Percentiles rank a stretch among this genome's conserved stretches.
Evolutionary conservation across 176 grass and related monocot genomes (phyloP).

Genomic region (Aegilops tauschii): DNA sequence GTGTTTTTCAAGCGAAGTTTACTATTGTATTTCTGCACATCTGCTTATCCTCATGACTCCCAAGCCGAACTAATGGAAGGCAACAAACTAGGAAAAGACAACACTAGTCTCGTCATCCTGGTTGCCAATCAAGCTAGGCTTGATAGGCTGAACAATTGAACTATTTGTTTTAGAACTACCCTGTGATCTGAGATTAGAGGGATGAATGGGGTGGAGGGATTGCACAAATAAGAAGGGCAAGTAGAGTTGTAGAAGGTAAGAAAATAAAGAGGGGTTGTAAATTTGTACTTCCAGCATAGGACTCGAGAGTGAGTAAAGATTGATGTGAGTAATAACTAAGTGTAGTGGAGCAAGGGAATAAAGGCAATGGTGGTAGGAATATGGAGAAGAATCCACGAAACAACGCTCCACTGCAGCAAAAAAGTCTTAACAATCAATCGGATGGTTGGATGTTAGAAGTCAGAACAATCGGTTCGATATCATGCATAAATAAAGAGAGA

Average conservation of each 20-base stretch:
- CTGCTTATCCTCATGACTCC: neutral
- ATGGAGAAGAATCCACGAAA: too few species aligned
- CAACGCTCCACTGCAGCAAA: too few species aligned
- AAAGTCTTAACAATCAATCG: too few species aligned
- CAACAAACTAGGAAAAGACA: neutral
- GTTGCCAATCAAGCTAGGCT: neutral
- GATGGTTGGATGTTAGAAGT: too few species aligned
- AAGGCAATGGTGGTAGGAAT: too few species aligned
- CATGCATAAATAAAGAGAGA: too few species aligned
- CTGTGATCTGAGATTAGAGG: neutral
- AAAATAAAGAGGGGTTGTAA: too few species aligned
- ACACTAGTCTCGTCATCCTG: neutral
- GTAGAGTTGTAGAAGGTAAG: neutral
- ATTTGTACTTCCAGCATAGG: too few species aligned
- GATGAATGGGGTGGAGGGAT: neutral
- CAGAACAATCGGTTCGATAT: too few species aligned
- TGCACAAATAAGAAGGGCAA: neutral
- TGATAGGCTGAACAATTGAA: neutral
- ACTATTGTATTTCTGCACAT: neutral
- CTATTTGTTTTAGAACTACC: neutral
- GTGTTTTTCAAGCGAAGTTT: neutral
- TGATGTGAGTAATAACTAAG: neutral
- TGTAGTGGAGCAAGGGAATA: neutral
- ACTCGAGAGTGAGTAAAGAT: too few species aligned
- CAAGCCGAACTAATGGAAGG: neutral